Evolutionary conservation across 352 stramenopile species (phyloP).

Genomic region (Blastocystis sp.): DNA sequence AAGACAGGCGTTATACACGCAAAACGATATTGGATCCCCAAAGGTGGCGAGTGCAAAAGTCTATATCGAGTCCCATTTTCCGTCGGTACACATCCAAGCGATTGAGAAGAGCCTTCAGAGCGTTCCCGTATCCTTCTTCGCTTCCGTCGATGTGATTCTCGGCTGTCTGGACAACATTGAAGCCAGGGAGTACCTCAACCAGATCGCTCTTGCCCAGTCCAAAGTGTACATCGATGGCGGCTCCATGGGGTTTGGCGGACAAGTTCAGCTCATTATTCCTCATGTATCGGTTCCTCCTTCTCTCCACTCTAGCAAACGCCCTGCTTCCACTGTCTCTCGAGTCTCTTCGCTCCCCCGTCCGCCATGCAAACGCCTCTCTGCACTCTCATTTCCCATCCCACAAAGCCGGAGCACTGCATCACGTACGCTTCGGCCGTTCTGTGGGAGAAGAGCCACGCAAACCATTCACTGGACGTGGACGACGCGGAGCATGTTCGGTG

Average conservation of each 20-base stretch:
- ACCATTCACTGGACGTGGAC: neutral
- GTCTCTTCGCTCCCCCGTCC: neutral
- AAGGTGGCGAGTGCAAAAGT: neutral
- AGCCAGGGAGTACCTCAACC: conserved; percentile 5
- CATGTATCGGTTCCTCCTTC: neutral
- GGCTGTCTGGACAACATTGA: conserved; percentile 44
- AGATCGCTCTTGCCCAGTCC: neutral
- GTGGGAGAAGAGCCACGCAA: conserved; percentile 10
- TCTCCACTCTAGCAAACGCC: conserved; percentile 12
- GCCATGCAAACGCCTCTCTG: conserved; percentile 11
- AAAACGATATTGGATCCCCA: conserved; percentile 4
- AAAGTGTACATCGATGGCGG: conserved; percentile 61
- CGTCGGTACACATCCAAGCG: neutral
- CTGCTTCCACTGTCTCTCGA: conserved; percentile 53
- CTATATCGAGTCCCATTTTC: neutral
- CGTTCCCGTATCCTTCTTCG: neutral
- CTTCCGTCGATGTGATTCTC: conserved; percentile 12
- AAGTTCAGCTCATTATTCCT: conserved; percentile 45
- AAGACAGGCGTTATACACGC: neutral
- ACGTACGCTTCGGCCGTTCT: conserved; percentile 12
- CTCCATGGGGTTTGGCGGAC: conserved; percentile 39
- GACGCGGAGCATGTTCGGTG: neutral
- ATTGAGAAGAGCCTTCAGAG: neutral
- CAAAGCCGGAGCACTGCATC: conserved; percentile 44
- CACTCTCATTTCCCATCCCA: conserved; percentile 27